Percentiles rank a stretch among this genome's conserved stretches.
These are phyloP conservation scores for Hypoxylon crocopeplum DNA, from an alignment of 495 filamentous ascomycete genomes.

Conservation along the genomic window DNA sequence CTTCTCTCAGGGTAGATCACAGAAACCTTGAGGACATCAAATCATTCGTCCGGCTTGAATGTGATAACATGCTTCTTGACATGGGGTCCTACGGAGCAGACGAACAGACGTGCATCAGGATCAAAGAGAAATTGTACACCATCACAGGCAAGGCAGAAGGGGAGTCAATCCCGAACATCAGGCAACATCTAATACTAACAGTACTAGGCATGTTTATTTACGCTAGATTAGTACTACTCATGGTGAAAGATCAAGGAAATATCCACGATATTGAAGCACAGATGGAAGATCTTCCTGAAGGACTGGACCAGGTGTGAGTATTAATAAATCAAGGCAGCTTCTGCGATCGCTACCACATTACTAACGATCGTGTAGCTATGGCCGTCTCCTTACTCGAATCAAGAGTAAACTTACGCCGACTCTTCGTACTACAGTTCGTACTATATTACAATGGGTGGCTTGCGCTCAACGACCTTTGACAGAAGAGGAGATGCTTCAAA, in stretches of 20 bases:
- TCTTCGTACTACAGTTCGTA: slow-evolving; percentile 6
- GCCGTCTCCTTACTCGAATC: slow-evolving; percentile 17
- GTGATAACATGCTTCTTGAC: slow-evolving; percentile 2
- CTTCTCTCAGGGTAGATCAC: slow-evolving; percentile 7
- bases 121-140: not conserved
- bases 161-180: not conserved
- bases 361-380: slow-evolving; percentile 10
- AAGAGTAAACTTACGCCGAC: not conserved
- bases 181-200: slow-evolving; percentile 1
- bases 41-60: slow-evolving; percentile 14
- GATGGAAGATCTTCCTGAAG: slow-evolving; percentile 19
- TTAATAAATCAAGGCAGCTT: not conserved
- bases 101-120: slow-evolving; percentile 1
- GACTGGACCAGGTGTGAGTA: slow-evolving; percentile 21
- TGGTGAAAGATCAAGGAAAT: slow-evolving; percentile 11
- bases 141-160: slow-evolving; percentile 13
- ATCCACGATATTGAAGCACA: slow-evolving; percentile 14
- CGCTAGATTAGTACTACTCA: slow-evolving; percentile 16
- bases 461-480: slow-evolving; percentile 22
- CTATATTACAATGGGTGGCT: slow-evolving; percentile 21
- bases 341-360: not conserved
- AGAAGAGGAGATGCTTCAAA: slow-evolving; percentile 25
- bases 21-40: slow-evolving; percentile 14
- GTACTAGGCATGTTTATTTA: slow-evolving; percentile 26
- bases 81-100: slow-evolving; percentile 7